phyloP scores from a whole-genome alignment of 2,329 filamentous ascomycete genomes.

The Tolypocladium amazonense region DNA sequence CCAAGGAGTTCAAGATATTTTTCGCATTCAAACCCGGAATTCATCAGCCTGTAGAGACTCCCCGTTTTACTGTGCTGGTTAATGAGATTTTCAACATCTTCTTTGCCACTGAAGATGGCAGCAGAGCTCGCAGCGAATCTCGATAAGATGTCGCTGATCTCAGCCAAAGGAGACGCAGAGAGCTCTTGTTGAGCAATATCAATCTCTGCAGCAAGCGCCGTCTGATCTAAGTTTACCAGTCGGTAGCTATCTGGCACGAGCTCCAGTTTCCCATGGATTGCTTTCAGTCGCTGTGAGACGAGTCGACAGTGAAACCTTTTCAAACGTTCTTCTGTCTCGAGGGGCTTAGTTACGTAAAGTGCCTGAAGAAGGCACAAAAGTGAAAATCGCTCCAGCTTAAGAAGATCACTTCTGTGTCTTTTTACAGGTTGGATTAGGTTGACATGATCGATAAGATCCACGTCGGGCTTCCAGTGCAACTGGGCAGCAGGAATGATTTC shows the following conservation, averaged over 20 bases:
- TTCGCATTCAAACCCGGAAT: background rate
- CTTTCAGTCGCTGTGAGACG: background rate
- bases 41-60: background rate
- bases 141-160: background rate
- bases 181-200: background rate
- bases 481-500: background rate
- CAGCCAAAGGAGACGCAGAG: background rate
- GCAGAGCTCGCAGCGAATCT: background rate
- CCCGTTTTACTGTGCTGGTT: background rate
- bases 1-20: background rate
- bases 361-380: background rate
- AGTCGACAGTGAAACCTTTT: background rate
- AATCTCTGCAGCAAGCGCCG: background rate
- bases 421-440: background rate
- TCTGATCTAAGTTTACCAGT: background rate
- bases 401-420: background rate
- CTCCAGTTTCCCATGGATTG: background rate
- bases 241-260: background rate
- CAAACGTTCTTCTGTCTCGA: background rate
- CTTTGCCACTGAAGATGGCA: background rate
- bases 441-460: conserved; percentile 1
- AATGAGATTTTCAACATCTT: background rate
- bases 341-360: background rate
- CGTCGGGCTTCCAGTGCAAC: conserved; percentile 1
- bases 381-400: background rate